These are phyloP conservation scores for Mycena haematopus DNA, from an alignment of 768 basidiomycete genomes.

Conservation along the genomic window DNA sequence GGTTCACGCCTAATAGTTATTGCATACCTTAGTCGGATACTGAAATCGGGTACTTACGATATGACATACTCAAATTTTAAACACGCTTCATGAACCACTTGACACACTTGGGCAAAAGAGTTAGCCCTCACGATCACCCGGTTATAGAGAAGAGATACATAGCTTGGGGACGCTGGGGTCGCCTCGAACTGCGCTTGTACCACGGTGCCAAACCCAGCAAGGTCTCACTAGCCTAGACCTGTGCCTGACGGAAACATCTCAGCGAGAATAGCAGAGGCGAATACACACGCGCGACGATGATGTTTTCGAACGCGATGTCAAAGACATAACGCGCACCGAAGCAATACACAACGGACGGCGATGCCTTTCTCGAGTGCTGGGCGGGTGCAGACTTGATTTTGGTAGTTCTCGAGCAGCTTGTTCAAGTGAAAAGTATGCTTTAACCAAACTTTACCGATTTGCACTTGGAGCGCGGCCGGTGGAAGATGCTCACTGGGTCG, in stretches of 20 bases:
- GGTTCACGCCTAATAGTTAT: constrained; percentile 13
- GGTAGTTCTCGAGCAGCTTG: constrained; percentile 50
- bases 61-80: background rate
- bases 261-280: constrained; percentile 67
- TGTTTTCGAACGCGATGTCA: constrained; percentile 64
- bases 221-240: background rate
- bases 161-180: constrained; percentile 3
- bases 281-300: constrained; percentile 59
- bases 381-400: constrained; percentile 48
- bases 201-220: constrained; percentile 8
- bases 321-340: constrained; percentile 63
- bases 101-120: background rate
- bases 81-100: constrained; percentile 7
- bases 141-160: too few species aligned
- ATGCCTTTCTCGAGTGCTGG: constrained; percentile 50
- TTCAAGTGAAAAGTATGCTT: constrained; percentile 41
- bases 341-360: constrained; percentile 65
- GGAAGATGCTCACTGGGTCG: constrained; percentile 10
- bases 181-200: constrained; percentile 11
- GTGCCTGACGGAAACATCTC: constrained; percentile 33
- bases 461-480: background rate
- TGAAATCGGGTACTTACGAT: background rate
- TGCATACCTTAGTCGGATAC: constrained; percentile 16
- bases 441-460: constrained; percentile 9
- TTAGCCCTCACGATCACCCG: too few species aligned